phyloP scores from a whole-genome alignment of 129 eudicot species.

The Calendula officinalis region DNA sequence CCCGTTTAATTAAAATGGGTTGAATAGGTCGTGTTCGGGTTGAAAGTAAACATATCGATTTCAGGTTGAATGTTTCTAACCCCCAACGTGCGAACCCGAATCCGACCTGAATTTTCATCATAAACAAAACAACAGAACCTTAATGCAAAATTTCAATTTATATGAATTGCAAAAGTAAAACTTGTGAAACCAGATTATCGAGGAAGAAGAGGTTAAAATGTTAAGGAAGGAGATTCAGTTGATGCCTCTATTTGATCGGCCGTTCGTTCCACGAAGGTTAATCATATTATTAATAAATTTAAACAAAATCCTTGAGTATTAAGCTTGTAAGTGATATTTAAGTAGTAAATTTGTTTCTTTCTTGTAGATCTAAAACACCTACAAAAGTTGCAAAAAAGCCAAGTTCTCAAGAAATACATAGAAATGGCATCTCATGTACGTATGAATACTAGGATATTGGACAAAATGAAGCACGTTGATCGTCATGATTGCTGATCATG shows the following conservation, averaged over 20 bases:
- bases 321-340: not conserved
- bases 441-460: conserved; percentile 32
- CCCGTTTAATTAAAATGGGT: too few relatives aligned
- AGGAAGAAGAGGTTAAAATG: conserved; percentile 80
- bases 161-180: conserved; percentile 4
- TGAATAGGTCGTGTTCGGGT: too few relatives aligned
- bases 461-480: conserved; percentile 44
- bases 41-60: too few relatives aligned
- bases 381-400: conserved; percentile 63
- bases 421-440: conserved; percentile 48
- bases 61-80: too few relatives aligned
- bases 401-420: conserved; percentile 36
- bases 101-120: too few relatives aligned
- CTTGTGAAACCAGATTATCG: conserved; percentile 52
- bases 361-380: conserved; percentile 62
- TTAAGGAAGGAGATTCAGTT: conserved; percentile 76
- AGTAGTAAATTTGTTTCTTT: not conserved
- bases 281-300: not conserved
- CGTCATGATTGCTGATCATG: conserved; percentile 6
- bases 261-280: conserved; percentile 81
- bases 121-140: not conserved
- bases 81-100: not conserved
- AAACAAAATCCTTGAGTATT: not conserved
- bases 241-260: conserved; percentile 81
- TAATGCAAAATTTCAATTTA: too few relatives aligned